Conservation (phyloP, 345 rosid genomes). For the Zanthoxylum bungeanum region DNA sequence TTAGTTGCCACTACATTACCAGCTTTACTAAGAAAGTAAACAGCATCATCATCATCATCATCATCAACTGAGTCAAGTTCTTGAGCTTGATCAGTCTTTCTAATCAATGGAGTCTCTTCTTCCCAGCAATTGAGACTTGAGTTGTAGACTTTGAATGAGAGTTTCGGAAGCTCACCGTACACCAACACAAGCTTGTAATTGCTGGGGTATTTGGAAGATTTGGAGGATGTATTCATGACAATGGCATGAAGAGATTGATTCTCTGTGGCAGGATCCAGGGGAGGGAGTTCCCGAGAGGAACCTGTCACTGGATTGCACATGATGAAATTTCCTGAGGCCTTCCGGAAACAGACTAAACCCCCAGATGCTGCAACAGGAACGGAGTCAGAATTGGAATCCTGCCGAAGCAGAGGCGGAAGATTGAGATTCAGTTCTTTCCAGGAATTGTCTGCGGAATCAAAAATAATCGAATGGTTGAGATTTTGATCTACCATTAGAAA, state of each 20-base stretch:
- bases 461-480: conserved; percentile 40
- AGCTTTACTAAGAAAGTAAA: conserved; percentile 78
- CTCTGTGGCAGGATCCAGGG: conserved; percentile 17
- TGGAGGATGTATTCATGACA: conserved; percentile 44
- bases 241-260: conserved; percentile 59
- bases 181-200: conserved; percentile 61
- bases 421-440: conserved; percentile 64
- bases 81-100: conserved; percentile 29
- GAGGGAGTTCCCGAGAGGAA: conserved; percentile 48
- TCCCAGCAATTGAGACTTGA: conserved; percentile 58
- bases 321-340: conserved; percentile 40
- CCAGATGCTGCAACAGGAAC: conserved; percentile 80
- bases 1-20: conserved; percentile 72
- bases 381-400: conserved; percentile 23
- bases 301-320: conserved; percentile 71
- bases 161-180: conserved; percentile 60
- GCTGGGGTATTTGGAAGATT: conserved; percentile 17
- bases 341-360: conserved; percentile 67
- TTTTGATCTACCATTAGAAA: conserved; percentile 64
- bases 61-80: conserved; percentile 27
- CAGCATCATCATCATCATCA: conserved; percentile 33
- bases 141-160: conserved; percentile 45
- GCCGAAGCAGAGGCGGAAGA: conserved; percentile 23
- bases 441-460: conserved; percentile 57
- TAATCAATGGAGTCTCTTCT: conserved; percentile 37